Evolutionary conservation across 2,329 filamentous ascomycete genomes (phyloP).

Genomic region (Lomentospora prolificans): DNA sequence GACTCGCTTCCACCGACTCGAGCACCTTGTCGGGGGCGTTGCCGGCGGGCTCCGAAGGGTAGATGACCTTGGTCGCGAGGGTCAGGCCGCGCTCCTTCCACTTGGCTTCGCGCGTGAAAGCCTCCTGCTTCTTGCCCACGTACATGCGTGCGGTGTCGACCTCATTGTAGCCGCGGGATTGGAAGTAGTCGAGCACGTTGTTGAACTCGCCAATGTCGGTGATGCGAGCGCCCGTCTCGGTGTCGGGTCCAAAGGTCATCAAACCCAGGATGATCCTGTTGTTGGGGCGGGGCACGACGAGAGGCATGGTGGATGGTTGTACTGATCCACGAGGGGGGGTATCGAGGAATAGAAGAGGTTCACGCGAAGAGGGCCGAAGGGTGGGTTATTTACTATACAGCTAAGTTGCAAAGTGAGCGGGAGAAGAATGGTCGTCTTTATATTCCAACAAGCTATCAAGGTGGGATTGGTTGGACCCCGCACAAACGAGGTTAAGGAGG

Average conservation of each 20-base stretch:
- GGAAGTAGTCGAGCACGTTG: constrained; percentile 63
- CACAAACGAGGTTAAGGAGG: neutral
- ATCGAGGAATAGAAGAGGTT: neutral
- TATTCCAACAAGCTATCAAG: neutral
- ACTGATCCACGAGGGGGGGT: neutral
- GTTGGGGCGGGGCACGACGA: constrained; percentile 35
- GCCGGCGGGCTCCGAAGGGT: constrained; percentile 47
- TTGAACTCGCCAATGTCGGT: constrained; percentile 59
- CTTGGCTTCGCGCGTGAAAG: constrained; percentile 60
- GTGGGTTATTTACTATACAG: too few relatives aligned
- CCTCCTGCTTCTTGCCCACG: constrained; percentile 63
- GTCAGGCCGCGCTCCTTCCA: constrained; percentile 74
- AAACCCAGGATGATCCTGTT: constrained; percentile 71
- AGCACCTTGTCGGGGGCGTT: constrained; percentile 57
- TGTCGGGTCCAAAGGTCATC: constrained; percentile 72
- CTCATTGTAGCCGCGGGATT: constrained; percentile 72
- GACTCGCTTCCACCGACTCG: constrained; percentile 54
- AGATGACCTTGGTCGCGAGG: constrained; percentile 66
- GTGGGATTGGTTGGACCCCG: too few relatives aligned
- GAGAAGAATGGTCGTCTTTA: too few relatives aligned
- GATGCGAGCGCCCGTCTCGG: constrained; percentile 56
- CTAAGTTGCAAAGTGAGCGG: too few relatives aligned
- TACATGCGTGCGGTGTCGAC: constrained; percentile 77
- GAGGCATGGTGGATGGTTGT: constrained; percentile 30
- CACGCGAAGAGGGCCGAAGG: neutral